Evolutionary conservation across 805 yeast species (phyloP), one percentile per base, ranked within the genome.

Genomic region (Lachancea meyersii): DNA sequence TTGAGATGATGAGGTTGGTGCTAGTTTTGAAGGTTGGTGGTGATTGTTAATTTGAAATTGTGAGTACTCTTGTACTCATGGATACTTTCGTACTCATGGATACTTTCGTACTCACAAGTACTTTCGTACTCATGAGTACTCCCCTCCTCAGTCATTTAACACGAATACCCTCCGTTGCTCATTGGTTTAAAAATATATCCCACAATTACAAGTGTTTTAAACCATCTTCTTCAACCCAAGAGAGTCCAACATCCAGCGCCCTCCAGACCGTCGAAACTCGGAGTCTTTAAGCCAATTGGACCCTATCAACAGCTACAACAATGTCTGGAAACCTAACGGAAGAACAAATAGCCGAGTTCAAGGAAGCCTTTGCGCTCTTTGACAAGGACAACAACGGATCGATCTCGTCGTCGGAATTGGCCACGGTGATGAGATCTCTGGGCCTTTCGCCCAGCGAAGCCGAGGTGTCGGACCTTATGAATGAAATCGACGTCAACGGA

Each of bases 341-440:
- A 64, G 95, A 87, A 68, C 98, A 93, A 70, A 88, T 93, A 55
- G 83, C 93, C 46, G 97, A 93, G 59, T 93, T 93, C 71, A 88
- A 87, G 68, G 98, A 93, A 72, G 98, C 98, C 5, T 93, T 93
- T 65, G 87, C 97, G 48, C 77, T 93, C 51, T 93, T 93, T 57
- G 98, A 93, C 73, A 88, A 88, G 65, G 96, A 93, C 65, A 84
- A 89, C 60, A 97, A 89, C 67, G 98, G 98, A 8, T 86, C 87
- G 61, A 93, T 93, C 71, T 87, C 96, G 46, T 86, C 96, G 55
- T 78, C 86, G 60, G 98, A 93, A 69, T 75, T 93, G 54, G 97
- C 97, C 51, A 88, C 96, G 3, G 98, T 93, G 41, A 93, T 93
- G 98, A 83, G 98, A 70, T 86, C 97, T n/a, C 74, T 93, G 60